Percentiles rank a stretch among this genome's conserved stretches.
These are phyloP conservation scores for Nicotiana rustica DNA, from an alignment of 305 asterid genomes.

Conservation along the genomic window DNA sequence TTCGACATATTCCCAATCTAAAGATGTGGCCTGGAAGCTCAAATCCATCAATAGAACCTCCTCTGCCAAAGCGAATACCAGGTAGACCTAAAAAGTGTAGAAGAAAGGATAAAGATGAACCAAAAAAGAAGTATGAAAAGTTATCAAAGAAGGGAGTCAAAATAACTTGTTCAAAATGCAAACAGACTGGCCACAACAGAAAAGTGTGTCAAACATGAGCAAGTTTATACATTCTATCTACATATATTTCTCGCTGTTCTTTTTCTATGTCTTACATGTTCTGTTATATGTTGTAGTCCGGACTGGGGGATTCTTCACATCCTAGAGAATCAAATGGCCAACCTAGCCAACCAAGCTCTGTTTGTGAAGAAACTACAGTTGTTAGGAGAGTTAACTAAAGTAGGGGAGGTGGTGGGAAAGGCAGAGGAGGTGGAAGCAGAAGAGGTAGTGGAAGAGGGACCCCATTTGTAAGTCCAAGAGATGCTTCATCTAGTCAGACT, in stretches of 20 bases:
- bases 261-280: too few relatives aligned
- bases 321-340: background rate
- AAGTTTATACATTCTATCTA: too few relatives aligned
- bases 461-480: background rate
- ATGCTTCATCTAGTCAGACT: background rate
- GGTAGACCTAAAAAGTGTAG: too few relatives aligned
- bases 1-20: too few relatives aligned
- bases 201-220: background rate
- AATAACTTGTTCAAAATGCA: background rate
- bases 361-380: background rate
- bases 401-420: too few relatives aligned
- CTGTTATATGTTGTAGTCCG: background rate
- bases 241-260: too few relatives aligned
- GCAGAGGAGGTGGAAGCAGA: background rate
- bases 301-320: background rate
- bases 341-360: background rate
- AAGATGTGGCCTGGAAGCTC: too few relatives aligned
- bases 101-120: too few relatives aligned
- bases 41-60: too few relatives aligned
- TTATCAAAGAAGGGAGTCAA: too few relatives aligned
- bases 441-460: background rate
- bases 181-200: background rate
- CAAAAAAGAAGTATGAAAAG: too few relatives aligned
- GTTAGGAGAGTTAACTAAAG: background rate
- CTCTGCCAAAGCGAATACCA: too few relatives aligned